Evolutionary conservation across 768 basidiomycete species (phyloP).

Genomic region (Termitomyces sp.): DNA sequence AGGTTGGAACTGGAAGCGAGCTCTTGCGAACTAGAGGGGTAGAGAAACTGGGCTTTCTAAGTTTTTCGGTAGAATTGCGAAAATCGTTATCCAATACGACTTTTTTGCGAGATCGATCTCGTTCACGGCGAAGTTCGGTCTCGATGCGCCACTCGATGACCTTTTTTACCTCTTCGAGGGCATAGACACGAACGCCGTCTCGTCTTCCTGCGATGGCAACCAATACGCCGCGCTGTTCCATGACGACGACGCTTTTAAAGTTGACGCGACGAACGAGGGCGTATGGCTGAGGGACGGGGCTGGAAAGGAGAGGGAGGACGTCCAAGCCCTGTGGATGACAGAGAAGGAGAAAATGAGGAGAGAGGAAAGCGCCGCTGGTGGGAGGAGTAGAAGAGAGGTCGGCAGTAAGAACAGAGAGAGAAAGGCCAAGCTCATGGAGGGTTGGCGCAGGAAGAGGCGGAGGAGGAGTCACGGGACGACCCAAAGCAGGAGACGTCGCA

Average conservation of each 20-base stretch:
- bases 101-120: conserved; percentile 63
- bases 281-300: conserved; percentile 73
- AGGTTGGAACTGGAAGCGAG: conserved; percentile 25
- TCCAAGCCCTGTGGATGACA: conserved; percentile 86
- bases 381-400: conserved; percentile 69
- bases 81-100: conserved; percentile 24
- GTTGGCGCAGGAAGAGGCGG: conserved; percentile 67
- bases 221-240: conserved; percentile 89
- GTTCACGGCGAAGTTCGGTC: conserved; percentile 68
- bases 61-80: conserved; percentile 41
- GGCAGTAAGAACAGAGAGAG: conserved; percentile 58
- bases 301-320: conserved; percentile 72
- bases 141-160: conserved; percentile 88
- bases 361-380: conserved; percentile 70
- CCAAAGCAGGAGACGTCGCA: conserved; percentile 46
- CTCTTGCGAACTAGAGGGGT: conserved; percentile 29
- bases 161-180: conserved; percentile 80
- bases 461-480: conserved; percentile 62
- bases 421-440: conserved; percentile 70
- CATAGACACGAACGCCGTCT: conserved; percentile 85
- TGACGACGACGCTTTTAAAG: conserved; percentile 85
- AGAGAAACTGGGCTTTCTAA: conserved; percentile 39
- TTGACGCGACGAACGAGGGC: conserved; percentile 75
- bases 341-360: conserved; percentile 76
- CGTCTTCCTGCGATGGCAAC: conserved; percentile 85